Evolutionary conservation across 495 filamentous ascomycete species (phyloP).

Genomic region (Penicillium goetzii): DNA sequence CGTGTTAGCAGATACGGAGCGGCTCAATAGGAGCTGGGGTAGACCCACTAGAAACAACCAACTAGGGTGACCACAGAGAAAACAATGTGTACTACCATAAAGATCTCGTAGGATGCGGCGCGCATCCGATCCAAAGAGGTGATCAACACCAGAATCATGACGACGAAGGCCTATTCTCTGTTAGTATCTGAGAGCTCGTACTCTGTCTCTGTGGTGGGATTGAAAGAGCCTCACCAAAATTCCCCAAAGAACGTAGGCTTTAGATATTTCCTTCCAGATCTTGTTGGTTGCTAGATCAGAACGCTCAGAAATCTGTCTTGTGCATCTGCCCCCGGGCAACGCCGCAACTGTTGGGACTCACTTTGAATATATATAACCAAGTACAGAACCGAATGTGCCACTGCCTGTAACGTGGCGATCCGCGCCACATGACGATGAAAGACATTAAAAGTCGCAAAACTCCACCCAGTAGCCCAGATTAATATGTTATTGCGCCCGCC

Average conservation of each 20-base stretch:
- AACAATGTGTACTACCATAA: conserved; percentile 56
- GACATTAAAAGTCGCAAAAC: conserved; percentile 55
- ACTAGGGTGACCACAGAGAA: conserved; percentile 53
- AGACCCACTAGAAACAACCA: conserved; percentile 57
- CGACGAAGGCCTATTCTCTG: conserved; percentile 46
- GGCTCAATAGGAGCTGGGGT: not conserved
- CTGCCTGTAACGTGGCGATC: conserved; percentile 55
- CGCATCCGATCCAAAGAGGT: conserved; percentile 54
- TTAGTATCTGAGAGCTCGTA: not conserved
- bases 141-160: conserved; percentile 51
- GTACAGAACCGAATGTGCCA: conserved; percentile 48
- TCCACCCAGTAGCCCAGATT: conserved; percentile 59
- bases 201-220: not conserved
- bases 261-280: conserved; percentile 35
- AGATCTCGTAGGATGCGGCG: conserved; percentile 55
- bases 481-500: conserved; percentile 60
- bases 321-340: not conserved
- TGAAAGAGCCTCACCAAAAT: conserved; percentile 30
- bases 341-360: conserved; percentile 18
- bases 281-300: conserved; percentile 32
- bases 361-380: conserved; percentile 36
- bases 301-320: not conserved
- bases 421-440: conserved; percentile 62
- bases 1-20: conserved; percentile 3
- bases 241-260: conserved; percentile 45